Base-by-base conservation (phyloP, 306 rosid genomes). In the Lathyrus tuberosus region DNA sequence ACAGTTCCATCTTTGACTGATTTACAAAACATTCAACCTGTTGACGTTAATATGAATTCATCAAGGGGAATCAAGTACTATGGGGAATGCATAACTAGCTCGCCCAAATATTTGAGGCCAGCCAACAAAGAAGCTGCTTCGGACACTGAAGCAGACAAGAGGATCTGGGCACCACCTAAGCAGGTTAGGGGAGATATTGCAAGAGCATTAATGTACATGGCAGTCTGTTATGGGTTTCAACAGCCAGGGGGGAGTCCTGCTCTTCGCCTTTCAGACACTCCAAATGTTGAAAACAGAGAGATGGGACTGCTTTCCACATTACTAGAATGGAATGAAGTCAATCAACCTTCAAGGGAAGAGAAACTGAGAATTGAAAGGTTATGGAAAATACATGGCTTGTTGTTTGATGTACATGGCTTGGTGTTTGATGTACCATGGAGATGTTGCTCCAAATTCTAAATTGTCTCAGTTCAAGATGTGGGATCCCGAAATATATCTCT, bases 321-420 rank as follows among this genome's bases (percentile, higher is more conserved):
- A 70, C 78, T 86, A 58, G 79, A 76, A 76, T 89, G 96, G 96
- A 89, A 86, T 47, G 84, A 73, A 62, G 60, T 62, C 7, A 90
- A 89, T 76, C 92, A 92, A n/a, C 88, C 96, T 63, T 89, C 96
- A 5, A 86, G 88, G 81, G 90, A 83, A 28, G 92, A 89, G 82
- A 85, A 80, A 72, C 48, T 86, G 73, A 83, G 96, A 78, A 85
- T 85, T 81, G 92, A 86, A 33, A 86, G 96, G 79, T n/a, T n/a
- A n/a, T n/a, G n/a, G n/a, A n/a, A n/a, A n/a, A n/a, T n/a, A n/a
- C n/a, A n/a, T n/a, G n/a, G n/a, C n/a, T n/a, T n/a, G n/a, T n/a
- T n/a, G n/a, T n/a, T n/a, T n/a, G n/a, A n/a, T n/a, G n/a, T n/a
- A n/a, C n/a, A n/a, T n/a, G n/a, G n/a, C n/a, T n/a, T n/a, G n/a